Evolutionary conservation across 1,284 basidiomycete species (phyloP).

Genomic region (Apiotrichum veenhuisii): DNA sequence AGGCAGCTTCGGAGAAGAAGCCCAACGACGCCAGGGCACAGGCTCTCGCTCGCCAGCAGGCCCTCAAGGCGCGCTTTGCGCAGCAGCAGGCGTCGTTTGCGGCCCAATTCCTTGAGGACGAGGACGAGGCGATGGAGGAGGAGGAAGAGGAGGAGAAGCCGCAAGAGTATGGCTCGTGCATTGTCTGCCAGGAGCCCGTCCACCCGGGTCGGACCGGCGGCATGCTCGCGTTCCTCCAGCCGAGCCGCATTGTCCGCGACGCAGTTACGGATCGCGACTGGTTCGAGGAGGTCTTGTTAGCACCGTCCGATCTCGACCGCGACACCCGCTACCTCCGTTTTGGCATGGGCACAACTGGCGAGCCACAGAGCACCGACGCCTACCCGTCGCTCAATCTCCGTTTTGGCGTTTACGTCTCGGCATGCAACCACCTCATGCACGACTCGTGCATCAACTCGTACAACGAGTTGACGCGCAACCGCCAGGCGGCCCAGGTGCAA

Average conservation of each 20-base stretch:
- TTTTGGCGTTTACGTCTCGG: slow-evolving; percentile 82
- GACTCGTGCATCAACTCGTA: slow-evolving; percentile 90
- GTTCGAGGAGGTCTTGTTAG: slow-evolving; percentile 69
- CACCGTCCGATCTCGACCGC: slow-evolving; percentile 66
- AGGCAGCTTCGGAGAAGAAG: slow-evolving; percentile 49
- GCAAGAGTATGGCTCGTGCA: slow-evolving; percentile 79
- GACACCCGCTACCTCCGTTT: slow-evolving; percentile 34
- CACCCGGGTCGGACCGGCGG: slow-evolving; percentile 74
- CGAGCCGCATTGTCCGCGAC: slow-evolving; percentile 80
- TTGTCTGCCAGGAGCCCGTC: slow-evolving; percentile 95
- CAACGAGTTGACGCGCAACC: slow-evolving; percentile 76
- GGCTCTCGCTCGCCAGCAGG: slow-evolving; percentile 61
- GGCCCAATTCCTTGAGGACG: slow-evolving; percentile 42
- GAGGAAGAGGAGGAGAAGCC: slow-evolving; percentile 52
- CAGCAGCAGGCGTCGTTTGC: slow-evolving; percentile 78
- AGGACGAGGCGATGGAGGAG: slow-evolving; percentile 61
- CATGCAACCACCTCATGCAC: slow-evolving; percentile 98
- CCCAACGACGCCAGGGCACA: slow-evolving; percentile 26
- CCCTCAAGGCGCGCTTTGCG: slow-evolving; percentile 89
- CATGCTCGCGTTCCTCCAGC: slow-evolving; percentile 82
- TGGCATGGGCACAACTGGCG: slow-evolving; percentile 30
- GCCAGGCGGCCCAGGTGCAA: slow-evolving; percentile 84
- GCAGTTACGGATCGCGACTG: slow-evolving; percentile 64
- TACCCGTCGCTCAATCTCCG: slow-evolving; percentile 69
- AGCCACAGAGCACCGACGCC: slow-evolving; percentile 49